phyloP scores from a whole-genome alignment of 495 filamentous ascomycete genomes.

The Penicillium silybi region DNA sequence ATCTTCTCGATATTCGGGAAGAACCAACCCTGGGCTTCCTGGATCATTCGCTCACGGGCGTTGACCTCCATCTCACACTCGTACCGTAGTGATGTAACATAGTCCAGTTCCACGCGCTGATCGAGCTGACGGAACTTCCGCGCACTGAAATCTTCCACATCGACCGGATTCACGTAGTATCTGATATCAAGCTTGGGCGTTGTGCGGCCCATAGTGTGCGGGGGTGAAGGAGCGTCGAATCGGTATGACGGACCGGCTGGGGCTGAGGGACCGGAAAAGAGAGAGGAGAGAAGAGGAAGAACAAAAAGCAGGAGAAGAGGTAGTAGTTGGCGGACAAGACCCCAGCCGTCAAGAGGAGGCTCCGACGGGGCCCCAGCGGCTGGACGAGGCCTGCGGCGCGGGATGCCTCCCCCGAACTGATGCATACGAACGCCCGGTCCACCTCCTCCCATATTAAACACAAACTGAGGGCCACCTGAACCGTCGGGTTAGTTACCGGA shows the following conservation, averaged over 20 bases:
- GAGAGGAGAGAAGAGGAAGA: slow-evolving; percentile 75
- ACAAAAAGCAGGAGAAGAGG: slow-evolving; percentile 87
- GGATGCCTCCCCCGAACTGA: slow-evolving; percentile 71
- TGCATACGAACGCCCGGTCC: slow-evolving; percentile 81
- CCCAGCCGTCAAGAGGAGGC: slow-evolving; percentile 39
- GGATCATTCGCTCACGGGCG: slow-evolving; percentile 57
- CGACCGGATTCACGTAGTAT: slow-evolving; percentile 79
- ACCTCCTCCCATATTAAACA: slow-evolving; percentile 85
- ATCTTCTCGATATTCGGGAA: slow-evolving; percentile 74
- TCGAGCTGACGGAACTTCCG: slow-evolving; percentile 71
- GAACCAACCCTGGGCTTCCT: slow-evolving; percentile 89
- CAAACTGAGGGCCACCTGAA: slow-evolving; percentile 72
- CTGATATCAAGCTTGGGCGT: slow-evolving; percentile 66
- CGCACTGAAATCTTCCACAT: slow-evolving; percentile 63
- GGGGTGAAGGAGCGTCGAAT: slow-evolving; percentile 62
- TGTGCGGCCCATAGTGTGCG: slow-evolving; percentile 68
- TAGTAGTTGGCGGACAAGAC: slow-evolving; percentile 60
- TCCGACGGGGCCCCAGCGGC: slow-evolving; percentile 50
- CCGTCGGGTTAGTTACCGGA: slow-evolving; percentile 18
- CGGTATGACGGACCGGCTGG: slow-evolving; percentile 63
- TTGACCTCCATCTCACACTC: slow-evolving; percentile 70
- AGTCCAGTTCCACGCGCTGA: slow-evolving; percentile 66
- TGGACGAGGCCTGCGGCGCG: slow-evolving; percentile 66
- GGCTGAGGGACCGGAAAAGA: slow-evolving; percentile 62
- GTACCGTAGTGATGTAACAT: slow-evolving; percentile 58